These are phyloP conservation scores for Rubia peregrina DNA, from an alignment of 305 asterid species.

Conservation along the genomic window DNA sequence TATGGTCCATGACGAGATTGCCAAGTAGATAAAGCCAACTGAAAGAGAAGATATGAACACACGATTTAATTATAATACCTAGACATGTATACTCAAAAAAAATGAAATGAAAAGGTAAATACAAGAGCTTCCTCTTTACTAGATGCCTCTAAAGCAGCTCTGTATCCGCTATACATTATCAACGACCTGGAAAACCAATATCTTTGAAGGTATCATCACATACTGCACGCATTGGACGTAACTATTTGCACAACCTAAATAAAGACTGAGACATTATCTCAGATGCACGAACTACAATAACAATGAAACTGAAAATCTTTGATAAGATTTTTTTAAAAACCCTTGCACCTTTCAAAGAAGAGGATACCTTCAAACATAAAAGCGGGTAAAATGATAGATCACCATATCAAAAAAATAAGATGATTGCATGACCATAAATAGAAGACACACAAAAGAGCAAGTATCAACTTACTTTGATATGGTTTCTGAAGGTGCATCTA, in stretches of 20 bases:
- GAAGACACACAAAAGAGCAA: too few relatives aligned
- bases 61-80: background rate
- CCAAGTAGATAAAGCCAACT: slow-evolving; percentile 85
- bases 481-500: too few relatives aligned
- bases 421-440: too few relatives aligned
- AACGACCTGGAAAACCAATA: slow-evolving; percentile 73
- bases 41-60: slow-evolving; percentile 8
- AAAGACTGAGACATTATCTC: slow-evolving; percentile 11
- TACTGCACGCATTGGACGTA: slow-evolving; percentile 64
- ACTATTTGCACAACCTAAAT: slow-evolving; percentile 63
- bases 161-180: slow-evolving; percentile 76
- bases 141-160: slow-evolving; percentile 79
- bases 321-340: background rate
- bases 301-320: background rate
- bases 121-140: slow-evolving; percentile 94
- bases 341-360: background rate
- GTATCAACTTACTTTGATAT: too few relatives aligned
- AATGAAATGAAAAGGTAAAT: slow-evolving; percentile 10
- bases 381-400: too few relatives aligned
- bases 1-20: slow-evolving; percentile 97
- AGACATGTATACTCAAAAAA: background rate
- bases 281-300: slow-evolving; percentile 4
- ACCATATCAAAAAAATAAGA: too few relatives aligned
- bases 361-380: too few relatives aligned
- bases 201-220: slow-evolving; percentile 78